Percentiles rank a stretch among this genome's conserved stretches.
Conservation (phyloP, 2,329 filamentous ascomycete species). For the Cladosporium halotolerans region DNA sequence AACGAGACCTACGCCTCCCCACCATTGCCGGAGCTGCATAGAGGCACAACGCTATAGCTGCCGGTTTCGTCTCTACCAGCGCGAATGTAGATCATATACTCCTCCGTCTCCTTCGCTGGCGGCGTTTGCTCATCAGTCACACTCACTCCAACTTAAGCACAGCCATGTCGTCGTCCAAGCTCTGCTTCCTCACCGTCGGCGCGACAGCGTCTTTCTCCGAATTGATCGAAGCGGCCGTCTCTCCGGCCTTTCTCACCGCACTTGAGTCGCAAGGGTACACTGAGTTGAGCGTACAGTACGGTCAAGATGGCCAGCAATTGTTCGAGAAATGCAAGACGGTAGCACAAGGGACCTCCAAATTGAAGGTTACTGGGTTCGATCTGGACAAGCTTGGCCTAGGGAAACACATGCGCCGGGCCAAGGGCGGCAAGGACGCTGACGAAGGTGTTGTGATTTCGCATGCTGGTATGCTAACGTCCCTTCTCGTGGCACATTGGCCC, state of each 20-base stretch:
- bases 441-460: slow-evolving; percentile 80
- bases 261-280: slow-evolving; percentile 60
- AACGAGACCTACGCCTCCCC: slow-evolving; percentile 3
- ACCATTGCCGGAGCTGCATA: slow-evolving; percentile 6
- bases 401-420: slow-evolving; percentile 51
- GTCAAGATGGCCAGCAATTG: slow-evolving; percentile 54
- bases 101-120: too few species aligned
- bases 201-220: slow-evolving; percentile 78
- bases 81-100: too few species aligned
- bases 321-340: slow-evolving; percentile 38
- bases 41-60: slow-evolving; percentile 1
- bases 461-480: slow-evolving; percentile 50
- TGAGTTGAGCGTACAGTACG: slow-evolving; percentile 73
- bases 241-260: slow-evolving; percentile 54
- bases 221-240: slow-evolving; percentile 62
- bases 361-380: slow-evolving; percentile 57
- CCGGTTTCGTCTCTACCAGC: neutral
- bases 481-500: neutral
- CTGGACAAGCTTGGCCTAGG: slow-evolving; percentile 58
- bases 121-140: neutral
- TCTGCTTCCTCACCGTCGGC: slow-evolving; percentile 83
- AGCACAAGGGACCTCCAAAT: slow-evolving; percentile 24
- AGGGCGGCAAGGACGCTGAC: slow-evolving; percentile 34
- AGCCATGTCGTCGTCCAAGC: slow-evolving; percentile 28
- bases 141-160: neutral